Evolutionary conservation across 2,329 filamentous ascomycete genomes (phyloP), one percentile per base, ranked within the genome.

Genomic region (Exophiala mesophila): DNA sequence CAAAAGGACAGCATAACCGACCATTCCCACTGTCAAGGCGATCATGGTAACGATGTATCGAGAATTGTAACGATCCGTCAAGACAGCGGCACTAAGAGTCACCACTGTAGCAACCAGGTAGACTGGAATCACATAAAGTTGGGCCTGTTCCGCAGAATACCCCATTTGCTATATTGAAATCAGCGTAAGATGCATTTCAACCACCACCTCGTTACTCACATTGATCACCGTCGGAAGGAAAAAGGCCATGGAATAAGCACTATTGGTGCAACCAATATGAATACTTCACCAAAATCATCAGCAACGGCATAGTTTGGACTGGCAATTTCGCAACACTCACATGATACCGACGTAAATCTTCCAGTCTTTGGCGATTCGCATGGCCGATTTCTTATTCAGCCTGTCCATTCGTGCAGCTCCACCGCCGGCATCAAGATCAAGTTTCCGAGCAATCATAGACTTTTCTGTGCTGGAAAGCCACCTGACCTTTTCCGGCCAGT

Each of bases 121-220:
- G 0, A 85, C 84, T 0, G 85, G 84, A 0, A 88, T 83, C 6
- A 75, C 80, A 33, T 88, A 72, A 2, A 90, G 70, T 56, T 90
- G 85, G 1, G 83, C 77, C 6, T 64, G 74, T 1, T 82, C 82
- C 0, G 71, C 66, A 5, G 71, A 67, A 63, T 82, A 77, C 4
- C 74, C 74, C 55, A 76, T 57, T 70, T 52, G 94, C 83, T 57
- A 94, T 92, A 16, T 78, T 83, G 0, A 88, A 88, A 4, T 89
- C 66, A 65, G 94, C 88, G 45, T 31, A 53, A 33, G 42, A 48
- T 44, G 9, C 41, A 42, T 16, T 35, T 45, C 36, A 45, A n/a
- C n/a, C n/a, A n/a, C n/a, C n/a, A n/a, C n/a, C n/a, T n/a, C n/a
- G n/a, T n/a, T n/a, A 36, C 16, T 17, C 21, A 55, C 55, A 16